Evolutionary conservation across 1,284 basidiomycete genomes (phyloP).

Genomic region (Earliella scabrosa): DNA sequence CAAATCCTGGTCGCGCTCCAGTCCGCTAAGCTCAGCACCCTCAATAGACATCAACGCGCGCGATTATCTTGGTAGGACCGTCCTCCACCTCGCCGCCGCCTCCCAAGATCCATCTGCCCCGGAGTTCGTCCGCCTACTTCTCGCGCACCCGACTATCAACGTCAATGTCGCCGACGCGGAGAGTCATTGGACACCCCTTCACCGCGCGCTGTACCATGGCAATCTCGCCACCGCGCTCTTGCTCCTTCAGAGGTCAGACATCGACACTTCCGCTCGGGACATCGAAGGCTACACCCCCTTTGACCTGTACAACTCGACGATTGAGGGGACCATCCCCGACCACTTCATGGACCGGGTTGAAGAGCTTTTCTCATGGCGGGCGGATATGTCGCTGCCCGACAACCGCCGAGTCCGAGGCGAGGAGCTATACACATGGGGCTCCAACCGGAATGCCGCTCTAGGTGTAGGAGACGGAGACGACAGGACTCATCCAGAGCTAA

Average conservation of each 20-base stretch:
- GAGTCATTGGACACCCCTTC: constrained; percentile 91
- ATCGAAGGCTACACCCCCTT: constrained; percentile 91
- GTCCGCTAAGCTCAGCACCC: constrained; percentile 43
- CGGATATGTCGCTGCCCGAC: no score
- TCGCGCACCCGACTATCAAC: constrained; percentile 79
- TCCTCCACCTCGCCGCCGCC: constrained; percentile 83
- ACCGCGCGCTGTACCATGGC: constrained; percentile 88
- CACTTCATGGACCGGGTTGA: constrained; percentile 37
- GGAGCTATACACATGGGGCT: constrained; percentile 92
- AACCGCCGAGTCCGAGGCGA: no score
- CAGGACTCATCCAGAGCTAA: constrained; percentile 80
- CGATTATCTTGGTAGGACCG: constrained; percentile 77
- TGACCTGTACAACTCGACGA: constrained; percentile 92
- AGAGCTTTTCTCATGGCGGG: constrained; percentile 91
- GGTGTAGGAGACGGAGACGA: constrained; percentile 86
- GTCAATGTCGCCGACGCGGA: constrained; percentile 87
- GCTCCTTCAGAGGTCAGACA: constrained; percentile 76
- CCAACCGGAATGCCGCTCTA: constrained; percentile 87
- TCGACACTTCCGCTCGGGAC: constrained; percentile 82
- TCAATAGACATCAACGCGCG: constrained; percentile 71
- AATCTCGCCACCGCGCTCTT: constrained; percentile 83
- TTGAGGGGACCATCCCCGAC: constrained; percentile 74
- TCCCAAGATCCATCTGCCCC: constrained; percentile 62
- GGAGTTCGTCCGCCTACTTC: constrained; percentile 83
- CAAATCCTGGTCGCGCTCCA: constrained; percentile 67